Conservation (phyloP, 345 rosid genomes). For the Diplotaxis tenuifolia region DNA sequence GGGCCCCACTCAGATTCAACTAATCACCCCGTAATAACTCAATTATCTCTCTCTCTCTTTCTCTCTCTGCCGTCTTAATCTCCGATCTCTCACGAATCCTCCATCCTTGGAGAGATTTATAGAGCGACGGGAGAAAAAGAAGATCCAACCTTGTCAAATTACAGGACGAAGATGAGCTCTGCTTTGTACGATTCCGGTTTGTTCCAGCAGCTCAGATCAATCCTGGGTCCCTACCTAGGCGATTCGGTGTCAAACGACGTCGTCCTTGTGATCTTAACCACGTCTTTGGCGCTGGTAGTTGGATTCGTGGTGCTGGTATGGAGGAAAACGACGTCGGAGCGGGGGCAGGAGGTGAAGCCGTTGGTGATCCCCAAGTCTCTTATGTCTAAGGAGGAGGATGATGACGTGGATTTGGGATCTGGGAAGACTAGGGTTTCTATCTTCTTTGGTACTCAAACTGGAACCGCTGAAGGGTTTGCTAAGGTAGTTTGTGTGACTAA, state of each 20-base stretch:
- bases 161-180: not conserved
- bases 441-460: slow-evolving; percentile 81
- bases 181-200: not conserved
- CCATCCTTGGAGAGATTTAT: not conserved
- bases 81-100: slow-evolving; percentile 23
- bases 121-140: not conserved
- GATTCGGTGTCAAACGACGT: slow-evolving; percentile 50
- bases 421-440: slow-evolving; percentile 65
- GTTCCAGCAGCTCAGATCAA: not conserved
- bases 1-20: slow-evolving; percentile 34
- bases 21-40: too few species aligned
- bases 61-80: not conserved
- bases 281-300: slow-evolving; percentile 52
- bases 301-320: slow-evolving; percentile 56
- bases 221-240: not conserved
- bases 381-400: slow-evolving; percentile 43
- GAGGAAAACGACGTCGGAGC: slow-evolving; percentile 54
- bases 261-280: slow-evolving; percentile 46
- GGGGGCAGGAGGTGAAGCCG: slow-evolving; percentile 49
- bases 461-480: slow-evolving; percentile 81
- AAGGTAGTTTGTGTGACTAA: slow-evolving; percentile 42
- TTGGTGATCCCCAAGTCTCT: slow-evolving; percentile 50
- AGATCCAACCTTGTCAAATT: not conserved
- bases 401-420: slow-evolving; percentile 46
- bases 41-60: too few species aligned